Evolutionary conservation across 257 asterid genomes (phyloP).

Genomic region (Asclepias syriaca): DNA sequence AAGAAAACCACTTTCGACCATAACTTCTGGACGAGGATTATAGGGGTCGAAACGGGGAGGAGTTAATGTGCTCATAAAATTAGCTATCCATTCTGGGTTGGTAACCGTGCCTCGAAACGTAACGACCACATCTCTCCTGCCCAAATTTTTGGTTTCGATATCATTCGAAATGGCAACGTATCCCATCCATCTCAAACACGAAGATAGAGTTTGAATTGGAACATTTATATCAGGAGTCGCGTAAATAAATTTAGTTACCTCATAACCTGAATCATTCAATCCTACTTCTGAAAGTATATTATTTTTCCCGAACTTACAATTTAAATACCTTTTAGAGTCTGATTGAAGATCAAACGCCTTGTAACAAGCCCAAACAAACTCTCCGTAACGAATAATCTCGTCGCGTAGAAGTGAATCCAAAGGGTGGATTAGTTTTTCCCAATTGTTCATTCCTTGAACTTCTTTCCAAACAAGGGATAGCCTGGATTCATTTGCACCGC

Average conservation of each 20-base stretch:
- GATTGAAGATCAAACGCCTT: conserved; percentile 61
- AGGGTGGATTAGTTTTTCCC: conserved; percentile 56
- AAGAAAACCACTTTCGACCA: conserved; percentile 58
- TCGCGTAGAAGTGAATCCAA: conserved; percentile 43
- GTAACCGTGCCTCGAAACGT: conserved; percentile 64
- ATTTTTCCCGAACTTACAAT: conserved; percentile 54
- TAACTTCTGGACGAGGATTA: conserved; percentile 39
- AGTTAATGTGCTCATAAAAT: conserved; percentile 50
- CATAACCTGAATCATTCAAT: conserved; percentile 39
- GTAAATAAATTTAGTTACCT: conserved; percentile 55
- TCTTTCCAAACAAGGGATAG: conserved; percentile 37
- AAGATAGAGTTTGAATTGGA: conserved; percentile 19
- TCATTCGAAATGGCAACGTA: conserved; percentile 47
- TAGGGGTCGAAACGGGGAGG: conserved; percentile 56
- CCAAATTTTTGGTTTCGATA: conserved; percentile 24
- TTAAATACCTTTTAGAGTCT: conserved; percentile 45
- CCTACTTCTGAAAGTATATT: conserved; percentile 38
- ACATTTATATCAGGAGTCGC: conserved; percentile 45
- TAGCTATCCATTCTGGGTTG: conserved; percentile 52
- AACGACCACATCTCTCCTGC: conserved; percentile 54
- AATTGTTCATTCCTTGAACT: conserved; percentile 47
- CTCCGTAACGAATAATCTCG: conserved; percentile 59
- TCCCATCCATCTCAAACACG: conserved; percentile 51
- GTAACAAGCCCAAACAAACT: conserved; percentile 56
- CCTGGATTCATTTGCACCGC: no score